Percentiles rank a stretch among this genome's conserved stretches.
Conservation (phyloP, 2,329 filamentous ascomycete genomes). For the Ceratocystis lukuohia region DNA sequence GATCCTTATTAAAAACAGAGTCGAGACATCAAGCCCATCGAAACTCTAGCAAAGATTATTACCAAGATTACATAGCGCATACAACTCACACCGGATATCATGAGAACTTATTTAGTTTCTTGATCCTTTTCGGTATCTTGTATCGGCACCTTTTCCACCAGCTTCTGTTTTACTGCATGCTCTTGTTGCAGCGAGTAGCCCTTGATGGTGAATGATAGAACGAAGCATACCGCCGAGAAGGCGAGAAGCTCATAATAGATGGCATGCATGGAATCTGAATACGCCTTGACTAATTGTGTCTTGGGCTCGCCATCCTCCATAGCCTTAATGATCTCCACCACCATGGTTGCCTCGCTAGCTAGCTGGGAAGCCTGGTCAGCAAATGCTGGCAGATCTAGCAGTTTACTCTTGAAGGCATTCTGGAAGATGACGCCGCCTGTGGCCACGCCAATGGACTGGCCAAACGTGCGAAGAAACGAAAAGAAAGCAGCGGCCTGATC, state of each 20-base stretch:
- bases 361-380: conserved; percentile 32
- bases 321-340: conserved; percentile 44
- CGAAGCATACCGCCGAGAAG: conserved; percentile 24
- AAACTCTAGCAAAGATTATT: background rate
- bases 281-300: conserved; percentile 25
- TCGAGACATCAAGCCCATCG: background rate
- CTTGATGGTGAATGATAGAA: conserved; percentile 26
- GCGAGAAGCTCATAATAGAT: conserved; percentile 27
- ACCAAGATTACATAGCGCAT: conserved; percentile 35
- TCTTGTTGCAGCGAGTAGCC: conserved; percentile 26
- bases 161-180: conserved; percentile 23
- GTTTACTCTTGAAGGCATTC: conserved; percentile 43
- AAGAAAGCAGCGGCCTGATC: conserved; percentile 51
- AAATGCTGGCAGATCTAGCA: conserved; percentile 36
- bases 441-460: conserved; percentile 24
- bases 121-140: conserved; percentile 1
- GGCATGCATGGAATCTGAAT: conserved; percentile 25
- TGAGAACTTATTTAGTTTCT: background rate
- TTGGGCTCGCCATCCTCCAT: conserved; percentile 30
- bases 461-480: conserved; percentile 36
- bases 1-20: background rate
- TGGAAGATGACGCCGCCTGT: conserved; percentile 54
- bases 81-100: conserved; percentile 36
- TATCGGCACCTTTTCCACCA: conserved; percentile 7
- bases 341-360: conserved; percentile 43